Conservation (phyloP, 2,329 filamentous ascomycete genomes). For the Clonostachys solani region DNA sequence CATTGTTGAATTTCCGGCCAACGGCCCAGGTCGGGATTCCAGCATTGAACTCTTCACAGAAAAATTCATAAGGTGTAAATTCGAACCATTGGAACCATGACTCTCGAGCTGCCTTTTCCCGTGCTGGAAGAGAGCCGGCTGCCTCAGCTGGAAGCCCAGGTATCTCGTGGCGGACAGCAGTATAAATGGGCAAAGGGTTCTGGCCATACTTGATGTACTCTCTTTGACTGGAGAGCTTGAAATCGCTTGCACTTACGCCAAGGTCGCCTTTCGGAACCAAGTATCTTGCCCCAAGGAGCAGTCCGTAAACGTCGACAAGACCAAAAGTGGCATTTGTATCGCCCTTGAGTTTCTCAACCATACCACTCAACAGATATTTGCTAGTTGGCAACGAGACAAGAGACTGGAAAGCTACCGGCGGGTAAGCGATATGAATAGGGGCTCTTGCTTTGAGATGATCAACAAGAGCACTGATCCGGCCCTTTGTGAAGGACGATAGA, state of each 20-base stretch:
- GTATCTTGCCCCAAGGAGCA: conserved; percentile 78
- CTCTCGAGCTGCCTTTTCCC: conserved; percentile 55
- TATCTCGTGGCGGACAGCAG: conserved; percentile 92
- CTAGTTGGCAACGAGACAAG: conserved; percentile 89
- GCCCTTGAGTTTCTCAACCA: conserved; percentile 89
- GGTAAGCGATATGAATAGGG: conserved; percentile 87
- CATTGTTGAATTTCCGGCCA: conserved; percentile 75
- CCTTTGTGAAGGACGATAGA: conserved; percentile 65
- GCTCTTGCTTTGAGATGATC: conserved; percentile 84
- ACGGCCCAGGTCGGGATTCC: conserved; percentile 95
- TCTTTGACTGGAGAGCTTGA: conserved; percentile 88
- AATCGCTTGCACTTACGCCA: conserved; percentile 69
- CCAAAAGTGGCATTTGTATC: conserved; percentile 70
- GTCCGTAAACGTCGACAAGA: conserved; percentile 87
- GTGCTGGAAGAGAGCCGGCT: conserved; percentile 36
- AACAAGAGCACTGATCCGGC: conserved; percentile 65
- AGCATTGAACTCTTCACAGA: conserved; percentile 85
- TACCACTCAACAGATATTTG: conserved; percentile 80
- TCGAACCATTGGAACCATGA: conserved; percentile 99
- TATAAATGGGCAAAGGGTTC: conserved; percentile 90
- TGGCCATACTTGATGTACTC: conserved; percentile 72
- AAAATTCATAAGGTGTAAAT: conserved; percentile 90
- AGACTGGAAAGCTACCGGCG: conserved; percentile 75
- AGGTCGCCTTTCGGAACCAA: conserved; percentile 78
- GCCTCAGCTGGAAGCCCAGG: conserved; percentile 50